phyloP scores from a whole-genome alignment of 2,329 filamentous ascomycete species.

The Aspergillus alliaceus region DNA sequence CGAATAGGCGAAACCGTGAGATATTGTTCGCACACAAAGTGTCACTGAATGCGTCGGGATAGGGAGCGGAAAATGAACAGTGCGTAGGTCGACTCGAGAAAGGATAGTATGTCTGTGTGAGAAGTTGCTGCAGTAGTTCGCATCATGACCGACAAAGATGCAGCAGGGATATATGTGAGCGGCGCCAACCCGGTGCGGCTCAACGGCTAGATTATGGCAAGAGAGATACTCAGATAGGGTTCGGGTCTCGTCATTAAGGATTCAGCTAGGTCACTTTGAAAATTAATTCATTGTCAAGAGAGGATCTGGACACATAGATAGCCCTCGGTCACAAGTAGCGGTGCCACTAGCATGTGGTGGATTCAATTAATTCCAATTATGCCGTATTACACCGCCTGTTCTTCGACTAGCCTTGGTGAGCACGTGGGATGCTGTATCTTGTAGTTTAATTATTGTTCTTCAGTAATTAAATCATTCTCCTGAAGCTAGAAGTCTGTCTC shows the following conservation, averaged over 20 bases:
- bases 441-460: no score
- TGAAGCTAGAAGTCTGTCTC: background rate
- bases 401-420: background rate
- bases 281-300: background rate
- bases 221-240: background rate
- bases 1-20: background rate
- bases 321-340: constrained; percentile 1
- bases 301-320: background rate
- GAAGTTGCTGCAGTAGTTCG: constrained; percentile 26
- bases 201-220: background rate
- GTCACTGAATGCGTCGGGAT: constrained; percentile 1
- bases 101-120: constrained; percentile 22
- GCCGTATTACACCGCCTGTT: constrained; percentile 10
- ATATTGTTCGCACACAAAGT: background rate
- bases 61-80: constrained; percentile 3
- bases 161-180: constrained; percentile 9
- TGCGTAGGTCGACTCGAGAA: constrained; percentile 16
- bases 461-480: no score
- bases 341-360: background rate
- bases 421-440: background rate
- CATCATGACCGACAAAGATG: constrained; percentile 27
- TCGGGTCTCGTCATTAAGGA: background rate
- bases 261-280: background rate
- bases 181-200: constrained; percentile 3
- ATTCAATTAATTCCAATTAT: constrained; percentile 3